Conservation (phyloP, 176 grass and related monocot species). For the Thinopyrum elongatum region DNA sequence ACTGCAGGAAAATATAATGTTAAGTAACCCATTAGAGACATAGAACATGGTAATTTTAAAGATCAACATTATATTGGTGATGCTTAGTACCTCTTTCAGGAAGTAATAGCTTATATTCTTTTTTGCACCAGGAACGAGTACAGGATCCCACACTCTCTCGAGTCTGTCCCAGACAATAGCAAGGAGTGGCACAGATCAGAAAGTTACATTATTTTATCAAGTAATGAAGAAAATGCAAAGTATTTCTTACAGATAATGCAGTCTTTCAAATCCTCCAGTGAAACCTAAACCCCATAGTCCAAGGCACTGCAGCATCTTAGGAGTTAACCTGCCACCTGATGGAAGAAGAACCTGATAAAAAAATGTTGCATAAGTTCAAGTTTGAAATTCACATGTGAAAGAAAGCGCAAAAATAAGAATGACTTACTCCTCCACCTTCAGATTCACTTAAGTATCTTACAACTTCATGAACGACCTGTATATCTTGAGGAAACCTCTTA, state of each 20-base stretch:
- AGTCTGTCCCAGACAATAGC: constrained; percentile 48
- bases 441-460: constrained; percentile 67
- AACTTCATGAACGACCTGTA: constrained; percentile 63
- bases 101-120: constrained; percentile 86
- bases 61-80: neutral
- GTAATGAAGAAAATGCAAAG: constrained; percentile 1
- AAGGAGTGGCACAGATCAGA: constrained; percentile 8
- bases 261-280: constrained; percentile 85
- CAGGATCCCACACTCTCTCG: constrained; percentile 97
- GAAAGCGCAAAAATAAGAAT: neutral
- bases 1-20: constrained; percentile 42
- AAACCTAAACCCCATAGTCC: constrained; percentile 80
- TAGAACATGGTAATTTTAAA: neutral
- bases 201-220: neutral
- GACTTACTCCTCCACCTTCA: constrained; percentile 86
- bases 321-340: constrained; percentile 85
- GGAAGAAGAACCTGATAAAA: constrained; percentile 70
- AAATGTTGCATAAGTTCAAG: constrained; percentile 7
- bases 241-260: constrained; percentile 81
- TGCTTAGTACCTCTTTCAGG: constrained; percentile 69
- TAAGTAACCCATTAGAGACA: neutral
- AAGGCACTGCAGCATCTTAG: constrained; percentile 87
- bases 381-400: neutral
- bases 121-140: constrained; percentile 67
- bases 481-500: constrained; percentile 83